Conservation (phyloP, 1,284 basidiomycete species). For the Ustilago vetiveriae region DNA sequence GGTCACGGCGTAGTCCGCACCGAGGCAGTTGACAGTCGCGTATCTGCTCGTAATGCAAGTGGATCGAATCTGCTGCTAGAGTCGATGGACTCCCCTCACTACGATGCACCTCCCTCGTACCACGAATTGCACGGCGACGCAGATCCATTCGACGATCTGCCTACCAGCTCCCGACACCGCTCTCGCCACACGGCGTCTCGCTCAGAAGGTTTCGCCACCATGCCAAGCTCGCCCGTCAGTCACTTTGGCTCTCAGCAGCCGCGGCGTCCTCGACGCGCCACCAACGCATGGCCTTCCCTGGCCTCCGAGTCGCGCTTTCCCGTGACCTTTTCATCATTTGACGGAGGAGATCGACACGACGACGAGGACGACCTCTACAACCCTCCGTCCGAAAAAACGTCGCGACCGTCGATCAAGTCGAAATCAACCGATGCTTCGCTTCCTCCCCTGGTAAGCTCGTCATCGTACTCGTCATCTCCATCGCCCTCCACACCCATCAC, state of each 20-base stretch:
- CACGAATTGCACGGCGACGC: constrained; percentile 30
- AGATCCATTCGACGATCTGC: constrained; percentile 17
- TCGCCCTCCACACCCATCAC: constrained; percentile 20
- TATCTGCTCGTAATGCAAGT: constrained; percentile 17
- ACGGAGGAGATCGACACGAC: neutral
- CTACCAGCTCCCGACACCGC: neutral
- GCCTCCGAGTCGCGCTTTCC: neutral
- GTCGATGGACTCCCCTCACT: constrained; percentile 4
- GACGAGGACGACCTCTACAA: constrained; percentile 18
- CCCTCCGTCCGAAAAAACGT: constrained; percentile 1
- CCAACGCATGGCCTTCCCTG: constrained; percentile 8
- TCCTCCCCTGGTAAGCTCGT: constrained; percentile 10
- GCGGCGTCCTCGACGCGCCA: constrained; percentile 10
- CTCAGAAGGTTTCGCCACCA: constrained; percentile 13
- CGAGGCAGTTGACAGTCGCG: neutral
- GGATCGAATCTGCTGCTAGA: constrained; percentile 26
- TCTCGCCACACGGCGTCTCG: constrained; percentile 8
- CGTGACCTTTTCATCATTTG: constrained; percentile 7
- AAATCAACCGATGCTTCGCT: constrained; percentile 5
- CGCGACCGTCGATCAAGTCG: neutral
- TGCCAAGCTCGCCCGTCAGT: constrained; percentile 17
- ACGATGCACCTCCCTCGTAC: constrained; percentile 32
- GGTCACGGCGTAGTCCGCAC: neutral
- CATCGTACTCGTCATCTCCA: constrained; percentile 12
- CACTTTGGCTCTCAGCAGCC: neutral